Evolutionary conservation across 805 yeast genomes (phyloP).

Genomic region (Saturnispora galanensis): DNA sequence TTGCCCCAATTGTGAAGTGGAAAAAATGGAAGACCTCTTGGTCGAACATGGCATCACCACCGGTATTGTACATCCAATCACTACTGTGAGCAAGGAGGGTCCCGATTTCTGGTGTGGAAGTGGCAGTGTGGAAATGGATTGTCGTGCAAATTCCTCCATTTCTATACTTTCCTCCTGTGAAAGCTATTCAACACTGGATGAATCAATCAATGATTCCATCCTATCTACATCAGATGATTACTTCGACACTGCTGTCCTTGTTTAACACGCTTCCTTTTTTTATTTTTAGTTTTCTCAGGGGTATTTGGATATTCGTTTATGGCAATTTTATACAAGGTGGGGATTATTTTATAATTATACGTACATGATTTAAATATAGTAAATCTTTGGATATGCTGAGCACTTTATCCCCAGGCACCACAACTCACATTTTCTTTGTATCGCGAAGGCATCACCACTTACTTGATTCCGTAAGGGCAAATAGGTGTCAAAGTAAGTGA

Average conservation of each 20-base stretch:
- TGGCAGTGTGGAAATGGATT: background rate
- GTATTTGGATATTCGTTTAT: background rate
- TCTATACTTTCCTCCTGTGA: constrained; percentile 1
- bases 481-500: no score
- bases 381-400: no score
- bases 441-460: no score
- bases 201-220: background rate
- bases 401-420: no score
- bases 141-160: background rate
- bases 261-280: background rate
- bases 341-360: background rate
- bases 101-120: background rate
- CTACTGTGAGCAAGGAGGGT: background rate
- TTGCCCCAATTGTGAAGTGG: constrained; percentile 65
- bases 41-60: constrained; percentile 49
- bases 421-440: no score
- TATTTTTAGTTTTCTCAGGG: background rate
- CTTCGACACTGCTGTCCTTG: constrained; percentile 6
- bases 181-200: background rate
- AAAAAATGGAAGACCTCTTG: constrained; percentile 45
- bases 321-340: background rate
- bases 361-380: no score
- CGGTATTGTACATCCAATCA: constrained; percentile 10
- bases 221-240: constrained; percentile 7
- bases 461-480: no score